Evolutionary conservation across 1,284 basidiomycete genomes (phyloP), one percentile per base, ranked within the genome.

Genomic region (Fereydounia khargensis): DNA sequence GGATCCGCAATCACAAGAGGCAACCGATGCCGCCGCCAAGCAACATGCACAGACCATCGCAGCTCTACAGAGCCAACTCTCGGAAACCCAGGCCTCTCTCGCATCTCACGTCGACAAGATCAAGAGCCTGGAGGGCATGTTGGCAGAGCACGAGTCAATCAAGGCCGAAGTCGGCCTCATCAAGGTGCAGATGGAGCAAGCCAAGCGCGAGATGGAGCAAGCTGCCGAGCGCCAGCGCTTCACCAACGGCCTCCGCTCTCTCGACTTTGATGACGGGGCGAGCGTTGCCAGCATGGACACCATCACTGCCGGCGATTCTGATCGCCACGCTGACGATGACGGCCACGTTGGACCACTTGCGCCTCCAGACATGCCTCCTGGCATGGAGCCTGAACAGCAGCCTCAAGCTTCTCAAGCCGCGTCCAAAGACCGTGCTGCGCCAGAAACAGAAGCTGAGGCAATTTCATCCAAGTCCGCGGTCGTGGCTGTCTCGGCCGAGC

Each of bases 41-140:
- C 40, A 58, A 1, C 57, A 69, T 22, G 51, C 60, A 2, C 45
- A 53, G 35, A 43, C 62, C 35, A 28, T 77, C 70, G 52, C 77
- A 61, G 80, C 82, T 18, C 82, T 98, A 3, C 91, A 95, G 71
- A 76, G 81, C 3, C 89, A 96, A 74, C 82, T 98, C 13, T 83
- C 83, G 37, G 88, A 91, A 42, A 95, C 92, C 0, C 91, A 95
- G 67, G 78, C 82, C 1, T 86, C 86, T 0, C 81, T 97, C 14
- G 82, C 86, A 1, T 80, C 78, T 13, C 89, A 96, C 67, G 82
- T 90, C 27, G 89, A 91, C 52, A 89, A 91, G 77, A 86, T 95
- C 50, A 84, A 85, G 33, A 82, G 84, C 13, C 80, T 97, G 23
- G 91, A 96, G 68, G 82, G 81, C 30, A 81, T 95, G 35, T 82